A percentile compares a stretch with the other conserved stretches of the same genome.
Conservation (phyloP, 305 asterid species). For the Rubia tinctorum region DNA sequence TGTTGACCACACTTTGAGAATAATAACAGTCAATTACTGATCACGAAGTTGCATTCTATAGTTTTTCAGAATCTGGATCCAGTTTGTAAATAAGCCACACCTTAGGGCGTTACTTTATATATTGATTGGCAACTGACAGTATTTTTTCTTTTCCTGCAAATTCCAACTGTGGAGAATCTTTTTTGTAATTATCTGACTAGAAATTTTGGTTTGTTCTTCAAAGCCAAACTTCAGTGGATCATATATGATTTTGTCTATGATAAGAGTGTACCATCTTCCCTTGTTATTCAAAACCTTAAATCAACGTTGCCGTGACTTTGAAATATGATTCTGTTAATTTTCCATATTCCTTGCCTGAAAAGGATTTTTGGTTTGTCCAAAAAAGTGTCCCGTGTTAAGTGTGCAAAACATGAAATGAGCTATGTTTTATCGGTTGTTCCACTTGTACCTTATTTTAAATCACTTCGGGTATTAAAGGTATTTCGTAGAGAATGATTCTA, state of each 20-base stretch:
- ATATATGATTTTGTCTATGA: background rate
- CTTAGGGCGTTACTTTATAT: background rate
- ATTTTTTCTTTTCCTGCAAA: background rate
- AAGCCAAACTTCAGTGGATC: background rate
- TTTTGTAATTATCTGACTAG: background rate
- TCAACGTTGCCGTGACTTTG: background rate
- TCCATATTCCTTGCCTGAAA: background rate
- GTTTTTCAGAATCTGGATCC: background rate
- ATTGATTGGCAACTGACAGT: background rate
- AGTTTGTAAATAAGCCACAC: background rate
- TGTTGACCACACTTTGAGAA: too few species aligned
- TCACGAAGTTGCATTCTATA: background rate
- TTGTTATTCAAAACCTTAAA: background rate
- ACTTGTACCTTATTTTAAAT: background rate
- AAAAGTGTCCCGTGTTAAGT: background rate
- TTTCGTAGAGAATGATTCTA: background rate
- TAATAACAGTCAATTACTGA: too few species aligned
- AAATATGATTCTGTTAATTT: background rate
- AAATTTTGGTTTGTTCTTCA: background rate
- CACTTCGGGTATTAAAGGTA: background rate
- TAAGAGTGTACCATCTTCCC: background rate
- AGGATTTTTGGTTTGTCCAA: background rate
- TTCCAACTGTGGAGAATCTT: background rate
- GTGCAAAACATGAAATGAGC: background rate
- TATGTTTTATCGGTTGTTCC: background rate